Base-by-base conservation (phyloP, 305 asterid genomes). In the Withania somnifera region DNA sequence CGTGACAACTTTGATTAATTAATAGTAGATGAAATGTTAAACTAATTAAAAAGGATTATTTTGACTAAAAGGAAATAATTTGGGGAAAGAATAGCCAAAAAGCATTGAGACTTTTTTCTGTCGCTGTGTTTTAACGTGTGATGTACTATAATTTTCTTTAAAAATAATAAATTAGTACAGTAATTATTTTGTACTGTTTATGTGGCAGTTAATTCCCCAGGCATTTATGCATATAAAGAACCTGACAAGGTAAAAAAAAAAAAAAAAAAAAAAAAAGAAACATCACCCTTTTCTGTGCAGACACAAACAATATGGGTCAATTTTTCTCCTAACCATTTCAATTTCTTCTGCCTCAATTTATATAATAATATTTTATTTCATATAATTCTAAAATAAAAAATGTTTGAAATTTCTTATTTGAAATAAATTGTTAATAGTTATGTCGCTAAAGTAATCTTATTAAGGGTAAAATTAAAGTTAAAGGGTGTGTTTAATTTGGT, bases 221-320 rank as follows among this genome's bases (percentile, higher is more conserved):
- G 75, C 53, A 58, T 53, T 82, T 76, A 71, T 81, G 83, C 83
- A 79, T 51, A 83, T 66, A 84, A 81, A 84, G 83, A 82, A 71
- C 14, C 89, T 84, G 92, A 88, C 93, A 86, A 60, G 67, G 90
- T 85, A 47, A n/a, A n/a, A n/a, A n/a, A n/a, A n/a, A n/a, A n/a
- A n/a, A n/a, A n/a, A n/a, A n/a, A n/a, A n/a, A n/a, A n/a, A n/a
- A n/a, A n/a, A n/a, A n/a, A n/a, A n/a, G n/a, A n/a, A 77, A 66
- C 2, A 0, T 56, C 82, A 84, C 69, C 89, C 47, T 69, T 84
- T 82, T 82, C 84, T 83, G 82, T 83, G 34, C 82, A 81, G 88
- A 88, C 91, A 89, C 82, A 88, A 82, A 32, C 86, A n/a, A 30
- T 2, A 84, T 85, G 87, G 88, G 94, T 89, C 97, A 90, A 89